Percentiles rank a stretch among this genome's conserved stretches.
Evolutionary conservation across 169 alveolate species (phyloP).

Genomic region (Plasmodium sp.): DNA sequence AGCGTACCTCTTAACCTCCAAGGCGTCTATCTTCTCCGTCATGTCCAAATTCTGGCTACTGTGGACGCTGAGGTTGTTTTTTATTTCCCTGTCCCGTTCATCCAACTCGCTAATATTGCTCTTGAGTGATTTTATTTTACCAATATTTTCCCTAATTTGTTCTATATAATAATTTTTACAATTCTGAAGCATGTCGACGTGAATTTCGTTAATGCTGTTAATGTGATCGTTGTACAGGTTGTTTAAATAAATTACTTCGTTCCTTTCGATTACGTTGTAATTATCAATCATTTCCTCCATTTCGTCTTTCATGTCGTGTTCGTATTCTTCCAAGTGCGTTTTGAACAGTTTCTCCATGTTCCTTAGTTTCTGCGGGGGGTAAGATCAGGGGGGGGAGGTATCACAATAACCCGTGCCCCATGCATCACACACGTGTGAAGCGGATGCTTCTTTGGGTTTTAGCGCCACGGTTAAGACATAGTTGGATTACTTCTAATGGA

Average conservation of each 20-base stretch:
- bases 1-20: slow-evolving; percentile 38
- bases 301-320: slow-evolving; percentile 43
- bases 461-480: background rate
- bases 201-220: slow-evolving; percentile 42
- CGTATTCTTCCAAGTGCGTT: slow-evolving; percentile 28
- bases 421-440: background rate
- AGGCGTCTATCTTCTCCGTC: slow-evolving; percentile 3
- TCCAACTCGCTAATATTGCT: slow-evolving; percentile 44
- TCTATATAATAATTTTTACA: slow-evolving; percentile 55
- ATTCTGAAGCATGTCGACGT: slow-evolving; percentile 3
- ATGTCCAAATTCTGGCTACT: slow-evolving; percentile 7
- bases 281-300: slow-evolving; percentile 54
- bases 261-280: slow-evolving; percentile 37
- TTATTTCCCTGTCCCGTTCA: slow-evolving; percentile 16
- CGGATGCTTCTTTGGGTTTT: background rate
- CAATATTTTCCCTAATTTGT: slow-evolving; percentile 34
- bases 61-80: background rate
- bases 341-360: slow-evolving; percentile 28
- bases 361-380: slow-evolving; percentile 17
- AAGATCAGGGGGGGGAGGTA: background rate
- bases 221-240: slow-evolving; percentile 61
- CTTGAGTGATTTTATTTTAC: slow-evolving; percentile 42
- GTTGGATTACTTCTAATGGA: background rate
- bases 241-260: slow-evolving; percentile 44
- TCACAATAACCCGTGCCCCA: background rate